Conservation (phyloP, 148 eudicot species). For the Persicaria tinctoria region DNA sequence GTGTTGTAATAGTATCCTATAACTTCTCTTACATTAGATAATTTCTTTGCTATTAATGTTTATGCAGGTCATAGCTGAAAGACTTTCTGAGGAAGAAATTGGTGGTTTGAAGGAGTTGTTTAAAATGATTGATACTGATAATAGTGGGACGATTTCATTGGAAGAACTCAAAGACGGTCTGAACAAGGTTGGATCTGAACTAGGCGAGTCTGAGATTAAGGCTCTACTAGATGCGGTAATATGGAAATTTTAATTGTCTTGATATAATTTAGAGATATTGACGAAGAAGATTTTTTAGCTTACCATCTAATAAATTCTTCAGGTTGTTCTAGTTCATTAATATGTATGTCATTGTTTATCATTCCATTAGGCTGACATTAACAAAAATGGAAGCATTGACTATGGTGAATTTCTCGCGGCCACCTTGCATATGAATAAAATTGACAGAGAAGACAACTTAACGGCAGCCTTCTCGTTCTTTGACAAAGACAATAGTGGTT, state of each 20-base stretch:
- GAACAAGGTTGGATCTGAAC: slow-evolving; percentile 25
- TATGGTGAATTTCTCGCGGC: slow-evolving; percentile 41
- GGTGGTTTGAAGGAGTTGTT: slow-evolving; percentile 36
- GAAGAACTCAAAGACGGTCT: slow-evolving; percentile 32
- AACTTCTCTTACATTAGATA: not conserved
- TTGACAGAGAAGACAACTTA: slow-evolving; percentile 33
- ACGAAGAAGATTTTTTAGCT: too few relatives aligned
- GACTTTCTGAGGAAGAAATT: slow-evolving; percentile 42
- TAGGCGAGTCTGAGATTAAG: slow-evolving; percentile 32
- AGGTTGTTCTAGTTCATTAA: too few relatives aligned
- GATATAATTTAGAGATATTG: too few relatives aligned
- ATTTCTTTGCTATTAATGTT: not conserved
- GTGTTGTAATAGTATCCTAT: not conserved
- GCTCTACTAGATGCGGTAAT: slow-evolving; percentile 31
- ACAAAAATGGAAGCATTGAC: slow-evolving; percentile 32
- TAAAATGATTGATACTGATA: slow-evolving; percentile 36
- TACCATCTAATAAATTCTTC: too few relatives aligned
- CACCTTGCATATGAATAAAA: slow-evolving; percentile 35
- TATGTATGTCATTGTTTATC: not conserved
- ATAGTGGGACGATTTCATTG: slow-evolving; percentile 34
- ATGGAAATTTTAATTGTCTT: not conserved
- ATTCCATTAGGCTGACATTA: slow-evolving; percentile 27
- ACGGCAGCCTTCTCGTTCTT: slow-evolving; percentile 30
- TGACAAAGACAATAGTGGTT: slow-evolving; percentile 36
- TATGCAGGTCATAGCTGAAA: slow-evolving; percentile 33